Evolutionary conservation across 2,329 filamentous ascomycete genomes (phyloP), one percentile per base, ranked within the genome.

Genomic region (Fusarium clavum): DNA sequence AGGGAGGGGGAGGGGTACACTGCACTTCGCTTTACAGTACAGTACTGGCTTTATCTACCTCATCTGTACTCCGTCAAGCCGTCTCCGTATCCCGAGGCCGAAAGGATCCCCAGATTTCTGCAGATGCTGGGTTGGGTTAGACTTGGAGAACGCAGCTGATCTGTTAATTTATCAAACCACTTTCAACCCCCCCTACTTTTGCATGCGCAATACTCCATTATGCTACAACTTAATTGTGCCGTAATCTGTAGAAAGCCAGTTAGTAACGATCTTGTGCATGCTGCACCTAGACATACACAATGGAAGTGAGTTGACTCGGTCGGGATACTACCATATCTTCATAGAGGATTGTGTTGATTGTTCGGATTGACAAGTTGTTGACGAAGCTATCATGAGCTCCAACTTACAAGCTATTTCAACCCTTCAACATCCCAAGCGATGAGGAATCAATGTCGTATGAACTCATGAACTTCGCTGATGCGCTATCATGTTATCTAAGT

Each of bases 51-150:
- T 18, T 14, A 25, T 52, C 32, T 45, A n/a, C 40, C 25, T 41
- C 57, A 30, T 45, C 20, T 38, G 34, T 45, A 29, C 47, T 38
- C 64, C 55, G 34, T 53, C 49, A 41, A 30, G 32, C 43, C 32
- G 32, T 46, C 32, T 30, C 32, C 25, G n/a, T 49, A 46, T 61
- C 38, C 65, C 67, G 68, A 71, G 68, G 68, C 32, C 59, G 41
- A 71, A 71, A 56, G 58, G 68, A 69, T 69, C 64, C 64, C 41
- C 53, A 46, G 38, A 27, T 43, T 62, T 43, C 24, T 13, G 30
- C 44, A 44, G 27, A 64, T 34, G 43, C 58, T 70, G 68, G 67
- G 58, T 61, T 71, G 29, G 64, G 68, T 68, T 68, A 29, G 64
- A 64, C 64, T 68, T 57, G 22, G 20, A 52, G 24, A 18, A 16